phyloP scores from a whole-genome alignment of 2,329 filamentous ascomycete species.

The Periconia sp. region DNA sequence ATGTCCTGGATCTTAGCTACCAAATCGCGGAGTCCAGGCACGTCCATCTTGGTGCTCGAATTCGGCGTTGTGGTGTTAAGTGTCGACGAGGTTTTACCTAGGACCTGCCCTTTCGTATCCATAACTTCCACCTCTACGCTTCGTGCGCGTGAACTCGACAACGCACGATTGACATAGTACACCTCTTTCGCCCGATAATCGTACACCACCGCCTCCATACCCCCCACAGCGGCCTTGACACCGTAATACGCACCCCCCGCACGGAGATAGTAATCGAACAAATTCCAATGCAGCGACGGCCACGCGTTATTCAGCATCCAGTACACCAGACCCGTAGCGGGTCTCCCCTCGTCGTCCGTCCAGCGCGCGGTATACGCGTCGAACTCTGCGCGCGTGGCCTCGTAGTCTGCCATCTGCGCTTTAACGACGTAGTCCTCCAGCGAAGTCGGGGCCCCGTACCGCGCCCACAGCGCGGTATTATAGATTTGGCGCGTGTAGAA shows the following conservation, averaged over 20 bases:
- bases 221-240: conserved; percentile 51
- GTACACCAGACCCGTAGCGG: conserved; percentile 64
- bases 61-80: conserved; percentile 48
- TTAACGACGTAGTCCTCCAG: conserved; percentile 63
- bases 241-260: conserved; percentile 63
- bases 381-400: conserved; percentile 62
- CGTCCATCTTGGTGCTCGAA: conserved; percentile 21
- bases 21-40: conserved; percentile 3
- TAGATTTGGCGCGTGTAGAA: conserved; percentile 62
- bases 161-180: conserved; percentile 59
- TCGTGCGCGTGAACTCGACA: conserved; percentile 37
- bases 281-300: conserved; percentile 66
- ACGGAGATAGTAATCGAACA: conserved; percentile 65
- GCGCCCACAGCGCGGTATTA: conserved; percentile 55
- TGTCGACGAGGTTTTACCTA: conserved; percentile 34
- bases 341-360: conserved; percentile 49
- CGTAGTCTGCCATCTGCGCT: conserved; percentile 65
- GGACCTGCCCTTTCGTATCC: conserved; percentile 47
- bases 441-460: conserved; percentile 56
- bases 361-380: conserved; percentile 59
- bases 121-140: conserved; percentile 57
- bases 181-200: conserved; percentile 52
- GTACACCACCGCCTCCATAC: conserved; percentile 58
- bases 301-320: conserved; percentile 70
- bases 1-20: conserved; percentile 45